Base-by-base conservation (phyloP, 208 protist species). In the Leishmania aethiopica region DNA sequence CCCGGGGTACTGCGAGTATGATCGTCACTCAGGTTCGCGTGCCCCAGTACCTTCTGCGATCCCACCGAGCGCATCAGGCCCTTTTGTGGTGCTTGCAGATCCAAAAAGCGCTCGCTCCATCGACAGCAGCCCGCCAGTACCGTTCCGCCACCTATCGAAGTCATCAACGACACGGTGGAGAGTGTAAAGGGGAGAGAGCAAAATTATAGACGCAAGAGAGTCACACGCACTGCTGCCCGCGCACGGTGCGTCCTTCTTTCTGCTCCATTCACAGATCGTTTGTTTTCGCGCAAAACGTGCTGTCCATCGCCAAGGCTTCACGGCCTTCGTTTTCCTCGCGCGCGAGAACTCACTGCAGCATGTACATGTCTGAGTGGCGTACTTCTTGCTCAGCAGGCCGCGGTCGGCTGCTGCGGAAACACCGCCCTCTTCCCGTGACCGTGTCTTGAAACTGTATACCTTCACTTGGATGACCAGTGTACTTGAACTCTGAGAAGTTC, bases 61-160 rank as follows among this genome's bases (percentile, higher is more conserved):
- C 28, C 47, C 74, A 5, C 28, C 70, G 13, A 59, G 73, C 57
- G 72, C 84, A 42, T 87, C 90, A 47, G 76, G 84, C 10, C 94
- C 94, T 10, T 97, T 95, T 85, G 88, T 96, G 1, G 92, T 97
- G 32, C 89, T 88, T 59, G 92, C 84, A 0, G 87, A 96, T 66
- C 86, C 80, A 10, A 53, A 71, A 13, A 67, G 60, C 8, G 82
- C 82, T 15, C 79, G 78, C 13, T 77, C 66, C 28, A 72, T 86
- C 55, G 78, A 82, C 72, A 80, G 74, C 37, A 72, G 47, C 1
- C 53, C 75, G 11, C 70, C 59, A 37, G 75, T 80, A 19, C 67
- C 79, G 37, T 47, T 67, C 25, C 78, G 79, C 22, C 73, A 80
- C 37, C 64, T 77, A 22, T 6, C 64, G 6, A 80, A 64, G 28